Evolutionary conservation across 495 filamentous ascomycete species (phyloP).

Genomic region (Aspergillus funiculosus): DNA sequence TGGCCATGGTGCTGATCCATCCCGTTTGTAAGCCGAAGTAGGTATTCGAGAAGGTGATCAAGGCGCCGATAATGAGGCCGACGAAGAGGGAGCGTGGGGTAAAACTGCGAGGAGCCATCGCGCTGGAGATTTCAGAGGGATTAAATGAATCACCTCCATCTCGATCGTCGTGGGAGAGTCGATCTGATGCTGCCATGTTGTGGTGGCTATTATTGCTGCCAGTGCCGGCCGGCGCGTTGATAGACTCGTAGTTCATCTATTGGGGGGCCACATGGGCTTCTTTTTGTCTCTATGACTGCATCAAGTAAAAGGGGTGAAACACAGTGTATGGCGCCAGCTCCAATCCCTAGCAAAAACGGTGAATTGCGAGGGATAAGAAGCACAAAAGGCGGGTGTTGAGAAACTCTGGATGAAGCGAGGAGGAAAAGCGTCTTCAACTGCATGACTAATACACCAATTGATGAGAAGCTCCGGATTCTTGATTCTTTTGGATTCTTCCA

Average conservation of each 20-base stretch:
- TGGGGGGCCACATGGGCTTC: neutral
- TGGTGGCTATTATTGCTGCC: constrained; percentile 8
- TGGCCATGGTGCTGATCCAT: constrained; percentile 80
- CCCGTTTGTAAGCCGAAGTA: constrained; percentile 98
- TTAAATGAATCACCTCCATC: constrained; percentile 1
- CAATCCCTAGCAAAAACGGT: too few species aligned
- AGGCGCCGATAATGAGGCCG: constrained; percentile 74
- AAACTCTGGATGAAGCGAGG: too few species aligned
- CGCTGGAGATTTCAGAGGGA: neutral
- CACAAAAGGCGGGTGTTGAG: too few species aligned
- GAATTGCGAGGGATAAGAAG: too few species aligned
- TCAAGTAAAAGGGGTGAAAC: neutral
- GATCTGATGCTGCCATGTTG: constrained; percentile 12
- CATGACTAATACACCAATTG: too few species aligned
- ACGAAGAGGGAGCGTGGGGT: constrained; percentile 74
- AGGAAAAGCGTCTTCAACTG: too few species aligned
- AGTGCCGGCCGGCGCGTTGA: constrained; percentile 31
- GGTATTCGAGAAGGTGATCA: constrained; percentile 94
- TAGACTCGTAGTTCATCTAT: constrained; percentile 37
- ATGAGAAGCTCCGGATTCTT: too few species aligned
- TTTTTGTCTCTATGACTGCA: neutral
- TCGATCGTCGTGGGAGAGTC: neutral
- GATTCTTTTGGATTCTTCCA: too few species aligned
- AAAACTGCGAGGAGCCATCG: constrained; percentile 53
- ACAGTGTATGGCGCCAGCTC: too few species aligned